Evolutionary conservation across 371 early-diverging fungal species (phyloP).

Genomic region (Mucor racemosus): DNA sequence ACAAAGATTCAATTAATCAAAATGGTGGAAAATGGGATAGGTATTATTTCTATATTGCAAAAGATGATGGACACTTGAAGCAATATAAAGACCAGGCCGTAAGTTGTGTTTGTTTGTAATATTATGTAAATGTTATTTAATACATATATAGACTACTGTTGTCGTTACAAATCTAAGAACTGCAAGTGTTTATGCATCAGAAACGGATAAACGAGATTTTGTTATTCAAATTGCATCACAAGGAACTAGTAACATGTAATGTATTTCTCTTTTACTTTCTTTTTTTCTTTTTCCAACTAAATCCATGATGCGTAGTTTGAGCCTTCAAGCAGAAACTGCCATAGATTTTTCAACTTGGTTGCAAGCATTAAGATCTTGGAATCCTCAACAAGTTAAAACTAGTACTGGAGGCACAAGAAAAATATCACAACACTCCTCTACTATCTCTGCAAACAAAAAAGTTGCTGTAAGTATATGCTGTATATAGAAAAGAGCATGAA

Average conservation of each 20-base stretch:
- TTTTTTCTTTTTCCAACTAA: background rate
- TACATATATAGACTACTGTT: constrained; percentile 17
- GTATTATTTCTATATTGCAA: constrained; percentile 34
- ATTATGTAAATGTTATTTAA: background rate
- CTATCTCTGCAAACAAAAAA: background rate
- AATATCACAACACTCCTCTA: background rate
- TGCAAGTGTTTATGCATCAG: constrained; percentile 25
- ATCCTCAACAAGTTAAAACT: constrained; percentile 10
- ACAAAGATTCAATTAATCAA: constrained; percentile 1
- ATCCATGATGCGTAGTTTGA: constrained; percentile 8
- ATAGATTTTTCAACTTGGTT: constrained; percentile 39
- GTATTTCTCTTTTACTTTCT: background rate
- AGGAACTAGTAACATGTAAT: constrained; percentile 16
- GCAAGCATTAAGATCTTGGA: constrained; percentile 32
- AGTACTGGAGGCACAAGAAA: background rate
- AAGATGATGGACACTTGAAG: constrained; percentile 32
- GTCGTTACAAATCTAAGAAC: constrained; percentile 21
- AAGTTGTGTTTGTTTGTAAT: background rate
- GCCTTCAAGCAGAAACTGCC: constrained; percentile 34
- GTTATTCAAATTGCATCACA: constrained; percentile 26
- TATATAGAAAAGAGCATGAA: background rate
- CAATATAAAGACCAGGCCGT: constrained; percentile 29
- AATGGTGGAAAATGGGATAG: constrained; percentile 32
- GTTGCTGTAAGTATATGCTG: background rate
- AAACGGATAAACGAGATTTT: constrained; percentile 36